Evolutionary conservation across 2,329 filamentous ascomycete genomes (phyloP).

Genomic region (Calonectria montana): DNA sequence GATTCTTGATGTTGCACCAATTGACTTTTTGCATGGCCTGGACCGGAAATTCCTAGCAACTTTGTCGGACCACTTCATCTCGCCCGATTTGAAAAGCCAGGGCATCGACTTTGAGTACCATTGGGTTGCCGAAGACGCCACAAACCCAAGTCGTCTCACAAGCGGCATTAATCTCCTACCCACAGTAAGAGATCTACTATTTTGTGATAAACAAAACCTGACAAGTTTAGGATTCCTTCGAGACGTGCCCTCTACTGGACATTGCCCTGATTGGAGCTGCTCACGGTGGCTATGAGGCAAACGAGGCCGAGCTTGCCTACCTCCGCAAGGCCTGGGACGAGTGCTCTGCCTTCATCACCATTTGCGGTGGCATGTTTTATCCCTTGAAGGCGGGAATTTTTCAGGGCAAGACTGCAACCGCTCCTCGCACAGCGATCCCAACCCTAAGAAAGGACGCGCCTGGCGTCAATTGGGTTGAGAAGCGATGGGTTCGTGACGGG

Average conservation of each 20-base stretch:
- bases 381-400: slow-evolving; percentile 50
- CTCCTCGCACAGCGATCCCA: slow-evolving; percentile 44
- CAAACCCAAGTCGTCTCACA: slow-evolving; percentile 33
- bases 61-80: slow-evolving; percentile 28
- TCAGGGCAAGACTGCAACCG: slow-evolving; percentile 51
- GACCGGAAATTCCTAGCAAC: slow-evolving; percentile 30
- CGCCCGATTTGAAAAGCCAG: slow-evolving; percentile 30
- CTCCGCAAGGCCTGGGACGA: slow-evolving; percentile 48
- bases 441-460: slow-evolving; percentile 43
- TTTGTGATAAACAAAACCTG: background rate
- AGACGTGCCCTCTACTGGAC: slow-evolving; percentile 53
- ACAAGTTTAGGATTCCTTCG: slow-evolving; percentile 50
- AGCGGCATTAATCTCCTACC: slow-evolving; percentile 43
- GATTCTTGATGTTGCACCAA: slow-evolving; percentile 48
- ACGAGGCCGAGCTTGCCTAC: slow-evolving; percentile 49
- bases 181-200: slow-evolving; percentile 35
- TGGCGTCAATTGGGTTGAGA: slow-evolving; percentile 51
- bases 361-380: slow-evolving; percentile 52
- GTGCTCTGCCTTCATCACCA: slow-evolving; percentile 52
- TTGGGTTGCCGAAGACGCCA: slow-evolving; percentile 47
- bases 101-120: slow-evolving; percentile 46
- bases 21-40: slow-evolving; percentile 44
- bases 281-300: slow-evolving; percentile 41
- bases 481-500: slow-evolving; percentile 49
- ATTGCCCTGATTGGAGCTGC: slow-evolving; percentile 55